A percentile compares a stretch with the other conserved stretches of the same genome.
These are phyloP conservation scores for Nannizziopsis arthrosporioides DNA, from an alignment of 2,329 filamentous ascomycete species.

Conservation along the genomic window DNA sequence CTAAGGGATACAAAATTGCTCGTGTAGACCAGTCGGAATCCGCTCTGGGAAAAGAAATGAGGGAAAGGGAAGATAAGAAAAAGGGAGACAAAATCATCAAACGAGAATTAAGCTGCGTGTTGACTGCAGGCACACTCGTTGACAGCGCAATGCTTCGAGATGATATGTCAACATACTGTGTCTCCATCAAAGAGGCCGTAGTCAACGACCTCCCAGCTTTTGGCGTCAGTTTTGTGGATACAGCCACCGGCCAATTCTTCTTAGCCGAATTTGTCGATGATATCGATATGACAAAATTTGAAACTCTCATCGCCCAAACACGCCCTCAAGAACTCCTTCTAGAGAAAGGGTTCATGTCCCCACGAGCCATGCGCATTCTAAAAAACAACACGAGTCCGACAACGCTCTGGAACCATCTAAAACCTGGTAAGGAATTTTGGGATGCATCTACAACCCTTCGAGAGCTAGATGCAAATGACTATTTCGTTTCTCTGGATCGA, in stretches of 20 bases:
- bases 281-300: slow-evolving; percentile 86
- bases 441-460: slow-evolving; percentile 67
- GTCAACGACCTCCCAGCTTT: slow-evolving; percentile 68
- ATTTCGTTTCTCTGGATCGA: slow-evolving; percentile 55
- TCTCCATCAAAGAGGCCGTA: slow-evolving; percentile 74
- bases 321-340: slow-evolving; percentile 77
- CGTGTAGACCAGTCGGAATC: slow-evolving; percentile 95
- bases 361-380: slow-evolving; percentile 80
- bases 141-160: slow-evolving; percentile 95
- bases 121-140: slow-evolving; percentile 85
- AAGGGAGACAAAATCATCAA: slow-evolving; percentile 87
- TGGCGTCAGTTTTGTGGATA: slow-evolving; percentile 87
- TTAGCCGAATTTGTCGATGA: slow-evolving; percentile 89
- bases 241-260: slow-evolving; percentile 89
- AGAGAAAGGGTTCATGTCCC: slow-evolving; percentile 75
- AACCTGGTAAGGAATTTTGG: slow-evolving; percentile 82
- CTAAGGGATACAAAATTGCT: slow-evolving; percentile 95
- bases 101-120: slow-evolving; percentile 76
- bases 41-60: slow-evolving; percentile 93
- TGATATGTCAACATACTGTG: slow-evolving; percentile 93
- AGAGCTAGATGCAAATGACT: slow-evolving; percentile 67
- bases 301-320: slow-evolving; percentile 90
- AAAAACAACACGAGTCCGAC: slow-evolving; percentile 92
- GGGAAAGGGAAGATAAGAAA: slow-evolving; percentile 63
- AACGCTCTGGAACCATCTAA: slow-evolving; percentile 90